phyloP scores from a whole-genome alignment of 768 basidiomycete genomes.

The Trametes elegans region DNA sequence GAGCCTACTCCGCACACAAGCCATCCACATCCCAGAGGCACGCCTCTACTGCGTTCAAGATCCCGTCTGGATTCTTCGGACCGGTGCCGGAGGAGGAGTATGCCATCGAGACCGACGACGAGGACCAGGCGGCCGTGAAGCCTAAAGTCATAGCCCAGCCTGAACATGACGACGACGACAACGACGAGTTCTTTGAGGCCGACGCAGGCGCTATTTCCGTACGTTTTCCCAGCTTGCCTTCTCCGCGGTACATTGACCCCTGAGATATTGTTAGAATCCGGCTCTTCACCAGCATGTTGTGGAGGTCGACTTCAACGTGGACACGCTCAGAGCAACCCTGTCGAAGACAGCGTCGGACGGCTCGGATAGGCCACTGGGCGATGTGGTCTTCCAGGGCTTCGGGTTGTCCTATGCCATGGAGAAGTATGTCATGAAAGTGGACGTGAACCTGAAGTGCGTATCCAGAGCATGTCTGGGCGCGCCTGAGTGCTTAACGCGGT shows the following conservation, averaged over 20 bases:
- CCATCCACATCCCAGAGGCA: slow-evolving; percentile 18
- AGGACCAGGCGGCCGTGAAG: slow-evolving; percentile 28
- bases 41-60: slow-evolving; percentile 41
- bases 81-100: slow-evolving; percentile 57
- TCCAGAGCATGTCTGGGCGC: neutral
- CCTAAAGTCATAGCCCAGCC: slow-evolving; percentile 23
- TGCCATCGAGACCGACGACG: slow-evolving; percentile 55
- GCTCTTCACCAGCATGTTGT: slow-evolving; percentile 63
- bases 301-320: slow-evolving; percentile 86
- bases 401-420: slow-evolving; percentile 69
- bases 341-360: slow-evolving; percentile 64
- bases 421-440: slow-evolving; percentile 85
- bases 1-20: slow-evolving; percentile 7
- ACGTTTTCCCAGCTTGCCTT: neutral
- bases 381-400: slow-evolving; percentile 78
- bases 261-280: slow-evolving; percentile 29
- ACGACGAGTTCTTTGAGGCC: slow-evolving; percentile 70
- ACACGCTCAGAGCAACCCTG: slow-evolving; percentile 74
- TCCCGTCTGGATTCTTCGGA: slow-evolving; percentile 56
- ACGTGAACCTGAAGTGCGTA: slow-evolving; percentile 70
- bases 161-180: slow-evolving; percentile 39
- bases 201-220: slow-evolving; percentile 55
- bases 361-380: slow-evolving; percentile 71
- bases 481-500: neutral
- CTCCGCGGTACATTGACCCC: neutral